phyloP scores from a whole-genome alignment of 176 grass and related monocot genomes.

The Tillandsia fasciculata region DNA sequence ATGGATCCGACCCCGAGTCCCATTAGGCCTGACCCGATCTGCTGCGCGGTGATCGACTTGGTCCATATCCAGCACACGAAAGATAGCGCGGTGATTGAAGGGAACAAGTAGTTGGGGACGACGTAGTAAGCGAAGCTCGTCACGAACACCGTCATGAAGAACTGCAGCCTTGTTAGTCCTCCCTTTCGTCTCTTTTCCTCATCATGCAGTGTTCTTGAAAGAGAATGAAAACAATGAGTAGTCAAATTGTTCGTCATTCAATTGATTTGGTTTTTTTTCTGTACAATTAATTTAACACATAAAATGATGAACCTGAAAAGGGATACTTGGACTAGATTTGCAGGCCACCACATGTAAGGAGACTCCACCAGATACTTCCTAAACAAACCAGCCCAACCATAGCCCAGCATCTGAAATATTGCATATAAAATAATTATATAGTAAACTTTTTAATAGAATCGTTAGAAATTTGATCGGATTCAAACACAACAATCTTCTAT shows the following conservation, averaged over 20 bases:
- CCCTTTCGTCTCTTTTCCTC: neutral
- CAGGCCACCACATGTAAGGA: conserved; percentile 42
- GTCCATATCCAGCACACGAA: neutral
- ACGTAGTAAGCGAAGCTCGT: conserved; percentile 14
- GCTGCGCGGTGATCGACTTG: conserved; percentile 15
- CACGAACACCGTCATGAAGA: conserved; percentile 15
- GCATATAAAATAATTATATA: neutral
- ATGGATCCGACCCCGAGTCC: conserved; percentile 15
- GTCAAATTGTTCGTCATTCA: neutral
- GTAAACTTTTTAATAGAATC: too few relatives aligned
- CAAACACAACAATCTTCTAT: too few relatives aligned
- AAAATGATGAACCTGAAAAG: conserved; percentile 29
- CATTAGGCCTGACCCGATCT: conserved; percentile 12
- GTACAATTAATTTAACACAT: too few relatives aligned
- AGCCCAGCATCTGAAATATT: conserved; percentile 28
- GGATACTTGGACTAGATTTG: conserved; percentile 37
- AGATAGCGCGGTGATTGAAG: neutral
- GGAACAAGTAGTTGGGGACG: conserved; percentile 10
- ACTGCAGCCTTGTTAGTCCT: conserved; percentile 4
- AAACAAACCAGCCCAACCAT: conserved; percentile 39
- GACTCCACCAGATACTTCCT: conserved; percentile 41
- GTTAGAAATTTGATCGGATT: too few relatives aligned
- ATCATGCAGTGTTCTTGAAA: conserved; percentile 16
- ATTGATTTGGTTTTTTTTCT: too few relatives aligned
- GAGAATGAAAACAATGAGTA: neutral